Evolutionary conservation across 129 eudicot species (phyloP), one percentile per base, ranked within the genome.

Genomic region (Flaveria brownii): DNA sequence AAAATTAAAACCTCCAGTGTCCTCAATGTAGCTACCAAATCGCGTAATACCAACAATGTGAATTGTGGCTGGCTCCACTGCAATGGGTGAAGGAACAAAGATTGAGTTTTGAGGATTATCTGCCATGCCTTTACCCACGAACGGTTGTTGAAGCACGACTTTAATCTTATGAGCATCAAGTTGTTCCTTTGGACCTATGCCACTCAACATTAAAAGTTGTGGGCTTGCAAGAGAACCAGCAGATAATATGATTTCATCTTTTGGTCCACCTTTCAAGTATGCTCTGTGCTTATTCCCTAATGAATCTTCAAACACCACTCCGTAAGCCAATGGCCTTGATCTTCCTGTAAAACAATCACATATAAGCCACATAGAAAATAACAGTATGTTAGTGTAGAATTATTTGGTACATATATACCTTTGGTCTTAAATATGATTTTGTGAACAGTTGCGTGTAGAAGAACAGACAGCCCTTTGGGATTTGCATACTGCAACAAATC

Each of bases 181-280:
- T 15, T 89, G 86, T 6, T 46, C 20, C 64, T 81, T 80, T 1
- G 91, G 96, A 46, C 96, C 91, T 49, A 89, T 85, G 49, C 96
- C 96, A 68, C 96, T 89, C 0, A 89, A 76, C 11, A 89, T 82
- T 46, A 89, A 77, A 73, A 89, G 51, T n/a, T 89, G 96, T 47
- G 96, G 96, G 80, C 91, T 89, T 49, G 89, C 96, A 28, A 89
- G 81, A 9, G 96, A 89, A n/a, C 96, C 91, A 25, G 81, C 66
- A 15, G 91, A 82, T 16, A 86, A 71, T 42, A 86, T 86, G 62
- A 89, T 64, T 68, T 89, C 91, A 59, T 83, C 87, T 86, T 89
- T 20, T 71, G 59, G 20, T 12, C 45, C 77, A 79, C 79, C 66
- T 52, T 82, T 33, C 83, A 84, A 13, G 84, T 73, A 47, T 33